These are phyloP conservation scores for Aspergillus tubingensis DNA, from an alignment of 2,329 filamentous ascomycete species.

Conservation along the genomic window DNA sequence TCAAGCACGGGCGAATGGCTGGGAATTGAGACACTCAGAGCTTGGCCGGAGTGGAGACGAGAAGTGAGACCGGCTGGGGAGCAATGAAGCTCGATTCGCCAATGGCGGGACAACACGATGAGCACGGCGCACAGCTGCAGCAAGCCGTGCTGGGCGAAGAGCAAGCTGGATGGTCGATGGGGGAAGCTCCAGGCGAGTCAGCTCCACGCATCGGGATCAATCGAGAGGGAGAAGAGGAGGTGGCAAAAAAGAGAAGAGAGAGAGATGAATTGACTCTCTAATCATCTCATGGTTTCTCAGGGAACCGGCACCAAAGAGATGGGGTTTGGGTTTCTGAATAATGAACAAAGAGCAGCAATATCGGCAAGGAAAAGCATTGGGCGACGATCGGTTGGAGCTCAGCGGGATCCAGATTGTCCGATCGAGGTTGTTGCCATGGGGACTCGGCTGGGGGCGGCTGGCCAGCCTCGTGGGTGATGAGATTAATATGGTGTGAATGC, in stretches of 20 bases:
- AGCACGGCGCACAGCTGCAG: not conserved
- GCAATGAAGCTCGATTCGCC: not conserved
- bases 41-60: not conserved
- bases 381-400: conserved; percentile 20
- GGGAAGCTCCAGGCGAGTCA: not conserved
- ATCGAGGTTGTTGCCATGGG: conserved; percentile 22
- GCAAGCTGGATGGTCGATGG: not conserved
- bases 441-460: conserved; percentile 19
- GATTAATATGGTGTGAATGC: conserved; percentile 1
- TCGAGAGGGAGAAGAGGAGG: not conserved
- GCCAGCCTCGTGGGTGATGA: conserved; percentile 15
- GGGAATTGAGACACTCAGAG: not conserved
- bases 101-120: not conserved
- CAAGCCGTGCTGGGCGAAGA: not conserved
- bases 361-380: conserved; percentile 4
- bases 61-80: not conserved
- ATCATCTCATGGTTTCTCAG: not conserved
- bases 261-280: no score
- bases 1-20: not conserved
- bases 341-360: not conserved
- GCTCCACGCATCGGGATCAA: not conserved
- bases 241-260: no score
- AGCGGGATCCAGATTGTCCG: conserved; percentile 12
- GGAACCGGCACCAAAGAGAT: not conserved
- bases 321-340: not conserved